Percentiles rank a stretch among this genome's conserved stretches.
Evolutionary conservation across 805 yeast species (phyloP).

Genomic region (Candida ulmi): DNA sequence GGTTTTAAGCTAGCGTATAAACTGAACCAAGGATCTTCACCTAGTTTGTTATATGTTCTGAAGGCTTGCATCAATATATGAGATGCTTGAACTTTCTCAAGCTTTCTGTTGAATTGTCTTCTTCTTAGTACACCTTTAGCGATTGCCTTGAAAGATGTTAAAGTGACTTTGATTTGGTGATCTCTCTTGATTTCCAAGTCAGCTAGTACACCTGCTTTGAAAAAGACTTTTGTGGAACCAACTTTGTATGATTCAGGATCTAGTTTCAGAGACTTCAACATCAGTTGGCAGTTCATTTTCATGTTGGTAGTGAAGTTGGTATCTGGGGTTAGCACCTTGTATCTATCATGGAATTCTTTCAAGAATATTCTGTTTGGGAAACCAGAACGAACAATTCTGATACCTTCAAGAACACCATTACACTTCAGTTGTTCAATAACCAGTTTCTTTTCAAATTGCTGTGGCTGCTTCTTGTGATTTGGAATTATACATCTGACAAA

Average conservation of each 20-base stretch:
- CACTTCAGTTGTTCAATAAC: conserved; percentile 89
- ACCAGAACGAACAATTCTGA: conserved; percentile 94
- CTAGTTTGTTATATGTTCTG: conserved; percentile 40
- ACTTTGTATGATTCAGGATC: conserved; percentile 80
- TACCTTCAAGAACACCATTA: conserved; percentile 97
- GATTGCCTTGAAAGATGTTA: conserved; percentile 58
- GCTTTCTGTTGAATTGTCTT: conserved; percentile 34
- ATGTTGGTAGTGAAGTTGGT: conserved; percentile 37
- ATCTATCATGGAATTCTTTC: conserved; percentile 71
- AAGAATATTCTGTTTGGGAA: conserved; percentile 90
- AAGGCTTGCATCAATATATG: conserved; percentile 62
- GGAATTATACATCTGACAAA: conserved; percentile 96
- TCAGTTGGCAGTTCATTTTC: conserved; percentile 63
- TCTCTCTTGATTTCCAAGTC: conserved; percentile 78
- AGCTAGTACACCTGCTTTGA: conserved; percentile 95
- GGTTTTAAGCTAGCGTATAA: conserved; percentile 72
- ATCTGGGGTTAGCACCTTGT: conserved; percentile 58
- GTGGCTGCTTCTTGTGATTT: conserved; percentile 67
- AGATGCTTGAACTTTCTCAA: conserved; percentile 66
- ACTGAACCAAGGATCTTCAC: conserved; percentile 72
- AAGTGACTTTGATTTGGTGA: conserved; percentile 44
- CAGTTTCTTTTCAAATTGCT: conserved; percentile 62
- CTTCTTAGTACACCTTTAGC: conserved; percentile 64
- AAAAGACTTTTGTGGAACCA: conserved; percentile 90
- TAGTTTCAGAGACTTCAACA: conserved; percentile 57